These are phyloP conservation scores for Yamadazyma friedrichii DNA, from an alignment of 1,139 yeast species.

Conservation along the genomic window DNA sequence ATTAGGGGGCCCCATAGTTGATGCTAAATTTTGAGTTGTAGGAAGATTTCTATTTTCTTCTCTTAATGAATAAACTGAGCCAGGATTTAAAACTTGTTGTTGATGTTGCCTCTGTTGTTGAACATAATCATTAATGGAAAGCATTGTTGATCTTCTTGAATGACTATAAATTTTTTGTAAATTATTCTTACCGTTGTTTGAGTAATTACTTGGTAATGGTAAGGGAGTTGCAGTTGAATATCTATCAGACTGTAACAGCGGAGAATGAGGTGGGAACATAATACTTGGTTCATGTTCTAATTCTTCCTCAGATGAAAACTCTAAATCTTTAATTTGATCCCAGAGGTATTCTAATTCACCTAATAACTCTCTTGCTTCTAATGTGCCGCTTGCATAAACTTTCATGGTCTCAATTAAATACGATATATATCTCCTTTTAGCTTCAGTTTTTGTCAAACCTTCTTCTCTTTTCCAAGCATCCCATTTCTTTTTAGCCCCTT, in stretches of 20 bases:
- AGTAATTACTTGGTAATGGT: constrained; percentile 17
- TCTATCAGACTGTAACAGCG: constrained; percentile 38
- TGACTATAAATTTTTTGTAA: constrained; percentile 47
- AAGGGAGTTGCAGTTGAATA: constrained; percentile 39
- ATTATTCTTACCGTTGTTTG: constrained; percentile 32
- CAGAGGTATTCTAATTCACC: constrained; percentile 68
- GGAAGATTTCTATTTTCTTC: constrained; percentile 20
- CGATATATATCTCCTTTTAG: constrained; percentile 68
- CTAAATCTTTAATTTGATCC: constrained; percentile 69
- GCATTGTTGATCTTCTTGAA: constrained; percentile 40
- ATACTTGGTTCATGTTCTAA: constrained; percentile 23
- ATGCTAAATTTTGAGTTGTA: constrained; percentile 7
- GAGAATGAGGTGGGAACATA: constrained; percentile 37
- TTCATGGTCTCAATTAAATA: constrained; percentile 73
- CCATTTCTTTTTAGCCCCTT: constrained; percentile 73
- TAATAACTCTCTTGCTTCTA: constrained; percentile 65
- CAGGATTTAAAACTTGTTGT: constrained; percentile 30
- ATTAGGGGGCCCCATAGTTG: background rate
- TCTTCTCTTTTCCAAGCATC: constrained; percentile 82
- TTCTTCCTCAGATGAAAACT: constrained; percentile 30
- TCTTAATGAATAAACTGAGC: constrained; percentile 37
- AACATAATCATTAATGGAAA: constrained; percentile 38
- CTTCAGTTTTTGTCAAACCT: constrained; percentile 70
- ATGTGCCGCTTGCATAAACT: constrained; percentile 64
- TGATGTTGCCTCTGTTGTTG: constrained; percentile 34